Evolutionary conservation across 805 yeast species (phyloP), one percentile per base, ranked within the genome.

Genomic region (Sugiyamaella marilandica): DNA sequence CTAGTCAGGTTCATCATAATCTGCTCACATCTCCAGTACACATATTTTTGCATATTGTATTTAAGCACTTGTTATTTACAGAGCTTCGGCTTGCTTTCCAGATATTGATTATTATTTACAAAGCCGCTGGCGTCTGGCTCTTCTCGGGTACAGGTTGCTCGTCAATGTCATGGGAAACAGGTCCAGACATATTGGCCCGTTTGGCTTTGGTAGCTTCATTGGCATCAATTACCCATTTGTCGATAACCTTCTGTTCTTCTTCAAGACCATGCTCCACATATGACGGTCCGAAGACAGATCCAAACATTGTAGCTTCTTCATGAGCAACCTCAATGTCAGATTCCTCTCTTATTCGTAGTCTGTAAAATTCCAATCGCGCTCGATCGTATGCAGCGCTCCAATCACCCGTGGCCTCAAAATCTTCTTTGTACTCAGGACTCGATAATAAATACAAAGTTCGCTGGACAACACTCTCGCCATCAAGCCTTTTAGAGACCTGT

Each of bases 381-480:
- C 81, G 80, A 63, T 88, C 92, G 65, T 92, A 94, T 0, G 96
- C 95, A 14, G 80, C 81, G 45, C 37, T 73, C 66, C 58, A 70
- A 37, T 43, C 66, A 60, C 24, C 59, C 57, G 45, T 41, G 2
- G 47, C 55, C 14, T 51, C 59, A 19, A 59, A 51, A 5, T 63
- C 54, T 9, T 24, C 47, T 13, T 36, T 37, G 33, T 47, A 36
- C 29, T 44, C 14, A 5, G 70, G 65, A 11, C 69, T 69, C 19
- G 74, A 68, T 50, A 81, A 63, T 39, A 87, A 64, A 65, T 77
- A 82, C 43, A 85, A 54, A 0, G 91, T 77, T 67, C 94, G 78
- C 66, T 85, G 92, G 1, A 86, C 89, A 8, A 87, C 94, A 54
- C 82, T 78, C 70, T 94, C 99, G 55, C 98, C 98, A 63, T 89